phyloP scores from a whole-genome alignment of 169 alveolate species.

The Plasmodium coatneyi region DNA sequence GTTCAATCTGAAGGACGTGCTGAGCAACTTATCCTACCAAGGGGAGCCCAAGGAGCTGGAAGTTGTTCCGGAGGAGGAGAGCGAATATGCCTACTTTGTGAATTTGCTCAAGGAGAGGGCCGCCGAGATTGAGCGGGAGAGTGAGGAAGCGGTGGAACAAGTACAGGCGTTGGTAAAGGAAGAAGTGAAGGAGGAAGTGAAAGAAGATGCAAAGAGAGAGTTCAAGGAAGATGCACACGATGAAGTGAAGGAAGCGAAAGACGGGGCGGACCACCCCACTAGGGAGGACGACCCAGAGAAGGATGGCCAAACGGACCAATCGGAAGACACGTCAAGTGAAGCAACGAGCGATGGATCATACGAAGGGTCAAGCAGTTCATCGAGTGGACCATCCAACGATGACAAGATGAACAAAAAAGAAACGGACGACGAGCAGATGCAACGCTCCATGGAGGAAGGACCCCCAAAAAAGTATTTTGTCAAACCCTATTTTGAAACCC shows the following conservation, averaged over 20 bases:
- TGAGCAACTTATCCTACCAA: conserved; percentile 54
- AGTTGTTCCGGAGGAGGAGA: conserved; percentile 7
- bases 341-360: not conserved
- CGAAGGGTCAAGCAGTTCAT: not conserved
- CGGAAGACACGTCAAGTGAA: not conserved
- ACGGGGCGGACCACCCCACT: not conserved
- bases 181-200: not conserved
- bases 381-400: not conserved
- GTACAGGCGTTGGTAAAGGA: not conserved
- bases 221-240: not conserved
- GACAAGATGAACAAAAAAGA: not conserved
- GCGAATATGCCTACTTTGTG: conserved; percentile 37
- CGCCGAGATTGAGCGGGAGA: not conserved
- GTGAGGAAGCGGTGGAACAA: not conserved
- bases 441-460: conserved; percentile 16
- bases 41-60: conserved; percentile 54
- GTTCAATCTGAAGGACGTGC: conserved; percentile 37
- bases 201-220: not conserved
- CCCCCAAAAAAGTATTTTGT: conserved; percentile 28
- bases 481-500: conserved; percentile 24
- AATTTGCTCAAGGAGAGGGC: conserved; percentile 34
- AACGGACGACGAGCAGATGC: not conserved
- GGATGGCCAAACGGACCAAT: not conserved
- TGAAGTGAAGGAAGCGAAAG: not conserved
- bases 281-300: not conserved